Conservation (phyloP, 306 rosid species). For the Cucumis cinereus region DNA sequence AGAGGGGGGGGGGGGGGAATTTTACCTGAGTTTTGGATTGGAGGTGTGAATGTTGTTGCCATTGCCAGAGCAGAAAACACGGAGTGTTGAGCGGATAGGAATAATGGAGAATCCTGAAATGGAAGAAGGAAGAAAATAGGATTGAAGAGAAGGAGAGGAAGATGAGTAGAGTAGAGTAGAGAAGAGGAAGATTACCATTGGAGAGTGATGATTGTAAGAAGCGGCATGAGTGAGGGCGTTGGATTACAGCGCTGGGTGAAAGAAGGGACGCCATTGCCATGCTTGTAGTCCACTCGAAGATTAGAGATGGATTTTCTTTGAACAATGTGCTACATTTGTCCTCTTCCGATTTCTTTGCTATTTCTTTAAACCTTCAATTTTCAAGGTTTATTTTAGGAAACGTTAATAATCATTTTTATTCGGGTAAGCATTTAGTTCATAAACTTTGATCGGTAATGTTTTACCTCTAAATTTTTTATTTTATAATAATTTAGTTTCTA, state of each 20-base stretch:
- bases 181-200: neutral
- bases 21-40: neutral
- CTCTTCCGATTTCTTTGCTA: neutral
- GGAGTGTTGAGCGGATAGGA: neutral
- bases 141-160: neutral
- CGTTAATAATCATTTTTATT: too few relatives aligned
- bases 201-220: neutral
- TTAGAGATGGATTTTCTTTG: neutral
- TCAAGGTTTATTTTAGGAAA: too few relatives aligned
- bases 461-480: too few relatives aligned
- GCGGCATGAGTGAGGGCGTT: neutral
- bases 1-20: neutral
- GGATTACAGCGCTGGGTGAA: conserved; percentile 3
- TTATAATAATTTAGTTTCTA: too few relatives aligned
- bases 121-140: neutral
- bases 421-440: too few relatives aligned
- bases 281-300: neutral
- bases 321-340: neutral
- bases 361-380: neutral
- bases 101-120: neutral
- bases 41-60: neutral
- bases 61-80: neutral
- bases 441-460: too few relatives aligned
- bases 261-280: conserved; percentile 2
- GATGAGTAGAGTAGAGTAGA: neutral